A percentile compares a stretch with the other conserved stretches of the same genome.
Evolutionary conservation across 1,139 yeast genomes (phyloP).

Genomic region (Suhomyces choctaworum): DNA sequence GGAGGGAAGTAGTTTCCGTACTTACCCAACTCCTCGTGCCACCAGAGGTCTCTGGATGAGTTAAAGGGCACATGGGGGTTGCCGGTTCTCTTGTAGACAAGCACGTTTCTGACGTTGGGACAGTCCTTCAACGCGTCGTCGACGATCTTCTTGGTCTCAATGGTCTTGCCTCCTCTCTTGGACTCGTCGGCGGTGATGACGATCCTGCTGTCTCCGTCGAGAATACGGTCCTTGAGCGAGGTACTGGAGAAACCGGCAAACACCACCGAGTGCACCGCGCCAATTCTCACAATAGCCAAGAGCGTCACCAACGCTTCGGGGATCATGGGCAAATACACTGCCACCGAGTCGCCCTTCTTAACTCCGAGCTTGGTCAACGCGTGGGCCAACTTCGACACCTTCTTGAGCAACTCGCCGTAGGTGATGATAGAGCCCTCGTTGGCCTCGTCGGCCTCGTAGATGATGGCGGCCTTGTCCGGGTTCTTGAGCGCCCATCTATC

Average conservation of each 20-base stretch:
- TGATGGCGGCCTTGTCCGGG: constrained; percentile 74
- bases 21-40: constrained; percentile 74
- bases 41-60: constrained; percentile 69
- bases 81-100: constrained; percentile 75
- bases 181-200: constrained; percentile 83
- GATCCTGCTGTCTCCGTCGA: constrained; percentile 70
- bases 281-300: constrained; percentile 73
- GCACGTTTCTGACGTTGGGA: constrained; percentile 66
- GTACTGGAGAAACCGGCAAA: constrained; percentile 83
- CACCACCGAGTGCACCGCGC: constrained; percentile 81
- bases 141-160: constrained; percentile 79
- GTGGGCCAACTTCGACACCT: constrained; percentile 71
- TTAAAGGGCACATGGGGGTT: constrained; percentile 64
- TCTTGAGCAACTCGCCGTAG: constrained; percentile 68
- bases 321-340: constrained; percentile 84
- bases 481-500: constrained; percentile 75
- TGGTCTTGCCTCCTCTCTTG: constrained; percentile 78
- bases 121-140: constrained; percentile 76
- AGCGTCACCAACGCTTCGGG: constrained; percentile 77
- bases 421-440: constrained; percentile 62
- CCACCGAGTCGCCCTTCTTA: constrained; percentile 79
- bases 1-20: constrained; percentile 65
- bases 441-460: constrained; percentile 80
- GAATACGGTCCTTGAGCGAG: constrained; percentile 73
- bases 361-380: constrained; percentile 67